Base-by-base conservation (phyloP, 139 green algal genomes). In the Eudorina sp. region DNA sequence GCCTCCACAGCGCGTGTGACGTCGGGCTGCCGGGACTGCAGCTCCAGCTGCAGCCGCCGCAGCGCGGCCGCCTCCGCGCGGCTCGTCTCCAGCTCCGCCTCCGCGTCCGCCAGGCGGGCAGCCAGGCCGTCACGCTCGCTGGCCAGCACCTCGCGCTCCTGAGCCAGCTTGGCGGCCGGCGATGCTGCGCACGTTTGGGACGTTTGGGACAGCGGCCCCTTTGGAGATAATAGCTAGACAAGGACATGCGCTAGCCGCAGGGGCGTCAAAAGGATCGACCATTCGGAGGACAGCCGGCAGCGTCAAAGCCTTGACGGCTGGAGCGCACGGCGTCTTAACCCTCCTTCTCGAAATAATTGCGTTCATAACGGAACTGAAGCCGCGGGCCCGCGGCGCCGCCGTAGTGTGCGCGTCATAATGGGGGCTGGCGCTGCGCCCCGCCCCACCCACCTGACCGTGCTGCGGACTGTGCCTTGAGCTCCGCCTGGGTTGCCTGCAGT, bases 61-160 rank as follows among this genome's bases (percentile, higher is more conserved):
- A 94, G 68, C 23, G 90, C 74, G 62, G 89, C 83, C 16, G 93
- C 69, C 69, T 94, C 83, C 80, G 92, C 89, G 8, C 66, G 53
- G 62, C 90, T 88, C 31, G 58, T 48, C 40, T 90, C 72, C 62
- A 93, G 70, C 23, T 88, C 62, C 34, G 83, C 85, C 73, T 90
- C 83, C 19, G 89, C 79, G 13, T 89, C 86, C 18, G 72, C 74
- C 60, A 89, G 55, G 23, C 53, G 73, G 31, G 40, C 29, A 23
- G 23, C 13, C 23, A 84, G 55, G 16, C 21, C 9, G 19, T 46
- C 8, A 21, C 83, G 83, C 38, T 88, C 86, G 29, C 19, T 29
- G 2, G 80, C 36, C 38, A 87, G 31, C 38, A 41, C 69, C 21
- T 45, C 43, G 27, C 64, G 62, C 46, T 88, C 87, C 1, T 73